Evolutionary conservation across 2,329 filamentous ascomycete genomes (phyloP).

Genomic region (Beauveria medogensis): DNA sequence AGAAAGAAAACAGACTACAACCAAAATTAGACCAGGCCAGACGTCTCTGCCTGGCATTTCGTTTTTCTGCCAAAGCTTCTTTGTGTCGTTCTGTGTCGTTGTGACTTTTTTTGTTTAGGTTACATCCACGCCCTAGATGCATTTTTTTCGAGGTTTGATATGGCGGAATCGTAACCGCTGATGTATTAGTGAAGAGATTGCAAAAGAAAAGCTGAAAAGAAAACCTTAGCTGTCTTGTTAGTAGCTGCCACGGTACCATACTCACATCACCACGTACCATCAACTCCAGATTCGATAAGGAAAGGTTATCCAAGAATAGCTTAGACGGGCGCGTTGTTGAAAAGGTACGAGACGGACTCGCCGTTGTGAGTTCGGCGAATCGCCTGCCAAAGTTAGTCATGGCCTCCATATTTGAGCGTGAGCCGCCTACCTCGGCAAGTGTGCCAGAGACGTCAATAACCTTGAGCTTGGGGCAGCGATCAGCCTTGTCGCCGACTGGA

Average conservation of each 20-base stretch:
- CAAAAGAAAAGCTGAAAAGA: not conserved
- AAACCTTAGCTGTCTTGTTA: not conserved
- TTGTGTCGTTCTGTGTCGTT: too few relatives aligned
- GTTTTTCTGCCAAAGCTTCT: not conserved
- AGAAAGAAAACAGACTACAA: not conserved
- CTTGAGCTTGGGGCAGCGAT: slow-evolving; percentile 69
- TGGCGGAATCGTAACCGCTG: slow-evolving; percentile 2
- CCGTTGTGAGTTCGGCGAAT: slow-evolving; percentile 63
- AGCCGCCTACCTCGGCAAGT: slow-evolving; percentile 45
- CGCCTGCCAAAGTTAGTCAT: slow-evolving; percentile 34
- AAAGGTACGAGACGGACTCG: slow-evolving; percentile 57
- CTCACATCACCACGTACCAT: not conserved
- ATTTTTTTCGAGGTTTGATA: not conserved
- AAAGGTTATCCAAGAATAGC: slow-evolving; percentile 1
- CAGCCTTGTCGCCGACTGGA: slow-evolving; percentile 64
- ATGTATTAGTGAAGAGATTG: not conserved
- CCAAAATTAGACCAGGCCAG: not conserved
- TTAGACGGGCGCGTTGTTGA: slow-evolving; percentile 55
- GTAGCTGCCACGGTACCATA: not conserved
- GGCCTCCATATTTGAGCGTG: not conserved
- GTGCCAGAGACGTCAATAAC: slow-evolving; percentile 90
- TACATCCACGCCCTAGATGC: not conserved
- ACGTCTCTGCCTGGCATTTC: not conserved
- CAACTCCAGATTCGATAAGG: slow-evolving; percentile 7
- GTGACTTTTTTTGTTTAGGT: not conserved